phyloP scores from a whole-genome alignment of 352 stramenopile genomes.

The Aphanomyces cochlioides region DNA sequence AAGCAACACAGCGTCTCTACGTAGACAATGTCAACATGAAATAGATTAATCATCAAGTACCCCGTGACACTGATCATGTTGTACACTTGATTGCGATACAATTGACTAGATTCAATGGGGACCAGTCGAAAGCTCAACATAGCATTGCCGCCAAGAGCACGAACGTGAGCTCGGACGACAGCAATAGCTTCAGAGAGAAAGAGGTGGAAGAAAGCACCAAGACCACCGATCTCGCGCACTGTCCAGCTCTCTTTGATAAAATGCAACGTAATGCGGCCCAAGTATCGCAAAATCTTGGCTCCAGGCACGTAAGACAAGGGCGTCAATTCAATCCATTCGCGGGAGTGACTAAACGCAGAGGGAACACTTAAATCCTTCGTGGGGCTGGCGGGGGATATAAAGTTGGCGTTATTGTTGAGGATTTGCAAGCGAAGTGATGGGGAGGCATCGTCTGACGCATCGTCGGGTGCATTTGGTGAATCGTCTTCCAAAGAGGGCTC shows the following conservation, averaged over 20 bases:
- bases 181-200: conserved; percentile 85
- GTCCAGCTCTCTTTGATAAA: conserved; percentile 90
- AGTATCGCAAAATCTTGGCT: conserved; percentile 65
- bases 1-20: conserved; percentile 27
- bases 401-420: conserved; percentile 22
- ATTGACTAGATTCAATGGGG: conserved; percentile 81
- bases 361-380: not conserved
- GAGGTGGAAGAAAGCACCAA: conserved; percentile 83
- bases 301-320: conserved; percentile 73
- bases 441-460: conserved; percentile 27
- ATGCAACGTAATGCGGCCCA: conserved; percentile 83
- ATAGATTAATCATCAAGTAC: conserved; percentile 55
- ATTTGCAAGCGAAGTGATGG: conserved; percentile 31
- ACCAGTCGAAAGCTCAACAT: conserved; percentile 85
- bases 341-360: conserved; percentile 39
- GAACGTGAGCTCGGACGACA: conserved; percentile 80
- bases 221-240: conserved; percentile 76
- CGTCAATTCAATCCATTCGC: conserved; percentile 83
- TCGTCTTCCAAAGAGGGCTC: conserved; percentile 32
- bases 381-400: conserved; percentile 25
- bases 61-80: conserved; percentile 90
- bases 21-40: not conserved
- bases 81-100: conserved; percentile 89
- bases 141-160: conserved; percentile 75
- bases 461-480: conserved; percentile 26